Evolutionary conservation across 805 yeast species (phyloP).

Genomic region (Schwanniomyces sp.): DNA sequence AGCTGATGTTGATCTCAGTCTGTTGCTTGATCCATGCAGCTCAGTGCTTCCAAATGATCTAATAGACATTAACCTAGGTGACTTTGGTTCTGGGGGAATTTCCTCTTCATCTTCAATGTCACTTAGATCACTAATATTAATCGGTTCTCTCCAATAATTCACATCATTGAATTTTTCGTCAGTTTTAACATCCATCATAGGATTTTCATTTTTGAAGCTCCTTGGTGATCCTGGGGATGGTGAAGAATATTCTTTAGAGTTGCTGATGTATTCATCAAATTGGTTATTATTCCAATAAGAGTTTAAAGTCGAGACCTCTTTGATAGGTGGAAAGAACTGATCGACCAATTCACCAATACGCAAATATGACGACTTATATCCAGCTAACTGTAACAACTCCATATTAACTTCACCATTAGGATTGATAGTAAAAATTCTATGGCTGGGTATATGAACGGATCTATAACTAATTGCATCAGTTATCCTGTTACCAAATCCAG

Average conservation of each 20-base stretch:
- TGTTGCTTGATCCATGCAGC: neutral
- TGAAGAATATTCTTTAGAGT: slow-evolving; percentile 1
- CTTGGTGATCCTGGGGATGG: slow-evolving; percentile 25
- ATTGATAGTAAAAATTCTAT: slow-evolving; percentile 92
- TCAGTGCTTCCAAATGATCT: slow-evolving; percentile 5
- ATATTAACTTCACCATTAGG: slow-evolving; percentile 96
- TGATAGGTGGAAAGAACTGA: slow-evolving; percentile 89
- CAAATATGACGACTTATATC: slow-evolving; percentile 84
- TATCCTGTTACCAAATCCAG: slow-evolving; percentile 95
- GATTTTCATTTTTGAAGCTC: slow-evolving; percentile 14
- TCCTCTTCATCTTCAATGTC: slow-evolving; percentile 36
- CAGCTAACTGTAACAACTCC: slow-evolving; percentile 93
- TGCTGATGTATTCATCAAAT: slow-evolving; percentile 30
- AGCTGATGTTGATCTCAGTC: slow-evolving; percentile 3
- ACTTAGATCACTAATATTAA: slow-evolving; percentile 59
- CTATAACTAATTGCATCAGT: slow-evolving; percentile 96
- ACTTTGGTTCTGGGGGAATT: slow-evolving; percentile 13
- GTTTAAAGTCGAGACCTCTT: slow-evolving; percentile 28
- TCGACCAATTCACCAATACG: slow-evolving; percentile 92
- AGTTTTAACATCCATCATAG: slow-evolving; percentile 31
- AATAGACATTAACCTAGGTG: slow-evolving; percentile 15
- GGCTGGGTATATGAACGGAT: slow-evolving; percentile 90
- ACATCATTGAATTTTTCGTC: slow-evolving; percentile 79
- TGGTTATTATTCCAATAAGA: slow-evolving; percentile 37
- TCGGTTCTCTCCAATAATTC: slow-evolving; percentile 88